Evolutionary conservation across 352 stramenopile species (phyloP), one percentile per base, ranked within the genome.

Genomic region (Pythium graminicola): DNA sequence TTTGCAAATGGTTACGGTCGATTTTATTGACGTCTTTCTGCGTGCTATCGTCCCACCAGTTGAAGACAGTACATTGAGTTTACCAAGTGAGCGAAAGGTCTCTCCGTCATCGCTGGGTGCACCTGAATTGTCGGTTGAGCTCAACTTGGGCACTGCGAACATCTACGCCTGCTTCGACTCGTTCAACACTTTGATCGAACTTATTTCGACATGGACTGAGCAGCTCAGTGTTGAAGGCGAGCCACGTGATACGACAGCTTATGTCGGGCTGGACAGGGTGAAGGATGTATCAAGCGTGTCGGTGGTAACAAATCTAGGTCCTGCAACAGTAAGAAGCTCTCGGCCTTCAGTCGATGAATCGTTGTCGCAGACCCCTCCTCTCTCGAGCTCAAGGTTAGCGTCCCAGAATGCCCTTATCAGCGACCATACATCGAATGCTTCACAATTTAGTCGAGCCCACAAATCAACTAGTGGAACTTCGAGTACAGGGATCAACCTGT

Each of bases 81-180:
- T 53, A 11, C 22, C 36, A 22, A 33, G 17, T 2, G 63, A 69
- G 24, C 50, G 43, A 35, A 54, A 54, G 47, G 54, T 78, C 2
- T 82, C 77, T 39, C 43, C 60, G 11, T 39, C 67, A 0, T 57
- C 62, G 2, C 72, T 73, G n/a, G 42, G 65, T 2, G 77, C 78
- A 13, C 82, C 80, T 6, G 80, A 95, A 56, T 29, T 95, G 35
- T 86, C 81, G 3, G 67, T 92, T 39, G 84, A 95, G 51, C 57
- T 95, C 38, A 93, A 75, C 39, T 45, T 95, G 19, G 84, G 84
- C 6, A 93, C 82, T 14, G 78, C 82, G 9, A 91, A 92, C 65
- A 85, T 95, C 58, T 93, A 95, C 54, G 81, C 81, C 14, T 95
- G 84, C 28, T 95, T 92, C 60, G 84, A 95, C 65, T 95, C 84